Conservation (phyloP, 345 rosid genomes). For the Lepidium sativum region DNA sequence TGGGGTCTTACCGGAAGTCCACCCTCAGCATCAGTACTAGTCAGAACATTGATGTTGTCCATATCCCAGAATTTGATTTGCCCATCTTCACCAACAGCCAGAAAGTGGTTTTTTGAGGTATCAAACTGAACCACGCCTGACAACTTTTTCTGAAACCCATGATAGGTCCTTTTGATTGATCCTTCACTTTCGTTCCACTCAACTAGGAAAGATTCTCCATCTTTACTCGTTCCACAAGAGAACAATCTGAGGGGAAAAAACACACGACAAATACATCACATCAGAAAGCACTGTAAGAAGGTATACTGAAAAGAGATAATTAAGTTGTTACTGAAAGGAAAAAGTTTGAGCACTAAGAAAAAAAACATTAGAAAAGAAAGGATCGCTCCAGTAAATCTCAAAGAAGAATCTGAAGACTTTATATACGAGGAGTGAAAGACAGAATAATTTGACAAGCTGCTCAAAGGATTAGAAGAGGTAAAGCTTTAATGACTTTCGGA, state of each 20-base stretch:
- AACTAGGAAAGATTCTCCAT: conserved; percentile 71
- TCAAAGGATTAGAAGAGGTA: neutral
- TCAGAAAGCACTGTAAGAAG: neutral
- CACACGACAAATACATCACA: neutral
- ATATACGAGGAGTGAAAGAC: neutral
- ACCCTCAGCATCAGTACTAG: conserved; percentile 69
- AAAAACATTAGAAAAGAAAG: neutral
- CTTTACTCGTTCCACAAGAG: conserved; percentile 92
- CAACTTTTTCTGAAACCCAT: conserved; percentile 60
- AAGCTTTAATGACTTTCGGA: neutral
- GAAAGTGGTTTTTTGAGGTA: conserved; percentile 74
- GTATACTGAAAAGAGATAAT: neutral
- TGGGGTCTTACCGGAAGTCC: conserved; percentile 70
- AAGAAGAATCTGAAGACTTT: too few relatives aligned
- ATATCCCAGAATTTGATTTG: conserved; percentile 94
- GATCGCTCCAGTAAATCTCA: neutral
- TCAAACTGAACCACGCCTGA: conserved; percentile 70
- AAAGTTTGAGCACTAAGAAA: neutral
- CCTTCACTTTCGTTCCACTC: conserved; percentile 98
- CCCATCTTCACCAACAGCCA: conserved; percentile 84
- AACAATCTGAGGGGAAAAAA: conserved; percentile 47
- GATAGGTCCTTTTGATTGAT: conserved; percentile 64
- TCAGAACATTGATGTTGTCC: conserved; percentile 50
- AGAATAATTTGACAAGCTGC: neutral
- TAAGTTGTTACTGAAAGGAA: neutral